These are phyloP conservation scores for Apophysomyces elegans DNA, from an alignment of 371 early-diverging fungal species.

Conservation along the genomic window DNA sequence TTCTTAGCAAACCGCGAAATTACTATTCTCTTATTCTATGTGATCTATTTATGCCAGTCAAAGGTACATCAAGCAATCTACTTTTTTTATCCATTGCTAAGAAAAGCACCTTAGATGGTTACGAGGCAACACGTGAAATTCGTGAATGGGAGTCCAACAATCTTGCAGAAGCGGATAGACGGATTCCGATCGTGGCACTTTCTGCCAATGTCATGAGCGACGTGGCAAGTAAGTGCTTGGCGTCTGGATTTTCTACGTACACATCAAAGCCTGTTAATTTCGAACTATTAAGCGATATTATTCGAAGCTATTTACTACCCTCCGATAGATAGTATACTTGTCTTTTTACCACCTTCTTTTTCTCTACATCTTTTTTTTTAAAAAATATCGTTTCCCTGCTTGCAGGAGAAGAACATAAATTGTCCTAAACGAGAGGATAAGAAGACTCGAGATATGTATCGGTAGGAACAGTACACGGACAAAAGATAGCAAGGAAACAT, in stretches of 20 bases:
- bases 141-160: slow-evolving; percentile 59
- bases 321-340: slow-evolving; percentile 8
- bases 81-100: not conserved
- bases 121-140: slow-evolving; percentile 62
- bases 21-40: slow-evolving; percentile 61
- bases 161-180: slow-evolving; percentile 33
- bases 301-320: slow-evolving; percentile 45
- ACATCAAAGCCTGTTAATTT: slow-evolving; percentile 73
- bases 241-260: slow-evolving; percentile 62
- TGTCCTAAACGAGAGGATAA: not conserved
- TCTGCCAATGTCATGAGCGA: slow-evolving; percentile 73
- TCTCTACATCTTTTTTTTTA: not conserved
- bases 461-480: not conserved
- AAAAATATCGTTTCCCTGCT: not conserved
- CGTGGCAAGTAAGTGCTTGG: slow-evolving; percentile 58
- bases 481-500: not conserved
- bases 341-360: not conserved
- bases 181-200: slow-evolving; percentile 63
- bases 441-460: not conserved
- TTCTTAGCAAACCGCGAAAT: slow-evolving; percentile 43
- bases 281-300: slow-evolving; percentile 62
- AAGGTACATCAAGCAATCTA: slow-evolving; percentile 38
- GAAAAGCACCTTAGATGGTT: slow-evolving; percentile 55
- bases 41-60: slow-evolving; percentile 70
- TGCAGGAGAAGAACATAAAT: not conserved